Base-by-base conservation (phyloP, 805 yeast species). In the Saccharomycopsis capsularis region DNA sequence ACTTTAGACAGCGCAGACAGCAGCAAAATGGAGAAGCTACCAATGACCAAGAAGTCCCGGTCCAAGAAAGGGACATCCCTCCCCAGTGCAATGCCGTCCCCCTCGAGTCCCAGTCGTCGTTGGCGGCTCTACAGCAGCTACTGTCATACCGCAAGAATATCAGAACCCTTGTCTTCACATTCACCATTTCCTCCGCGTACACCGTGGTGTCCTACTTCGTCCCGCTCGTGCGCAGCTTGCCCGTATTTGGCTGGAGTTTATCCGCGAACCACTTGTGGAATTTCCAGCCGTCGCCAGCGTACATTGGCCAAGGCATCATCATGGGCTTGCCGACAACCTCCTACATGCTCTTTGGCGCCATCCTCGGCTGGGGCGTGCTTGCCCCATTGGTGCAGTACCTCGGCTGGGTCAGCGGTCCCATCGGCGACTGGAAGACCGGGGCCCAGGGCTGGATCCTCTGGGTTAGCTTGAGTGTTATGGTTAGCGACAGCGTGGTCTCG, bases 381-480 rank as follows among this genome's bases (percentile, higher is more conserved):
- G 91, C 93, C 0, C 97, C 97, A 3, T 51, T 86, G 51, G 80
- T 95, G 1, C 74, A 82, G 50, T 55, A 68, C 47, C 63, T 68
- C 52, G 84, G 81, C 3, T 93, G 98, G 97, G 95, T 96, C 0
- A 81, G 89, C 0, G 95, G 96, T 0, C 82, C 81, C 2, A 78
- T 87, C 1, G 93, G 85, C 60, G 95, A 89, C 65, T 93, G 97
- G 97, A 82, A 85, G 58, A 74, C 77, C 23, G 98, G 98, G 2
- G 85, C 90, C 1, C 96, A 91, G 61, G 99, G 98, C 4, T 91
- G 99, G 99, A 87, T 93, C 48, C 70, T 91, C 62, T 91, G 99
- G 99, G 71, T 89, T 47, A 81, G 95, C 62, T 73, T 91, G 56
- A 82, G 96, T 22, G 88, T 90, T 44, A 91, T 91, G 99, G 87